Evolutionary conservation across 192 early-diverging fungal species (phyloP), one percentile per base, ranked within the genome.

Genomic region (Coemansia sp.): DNA sequence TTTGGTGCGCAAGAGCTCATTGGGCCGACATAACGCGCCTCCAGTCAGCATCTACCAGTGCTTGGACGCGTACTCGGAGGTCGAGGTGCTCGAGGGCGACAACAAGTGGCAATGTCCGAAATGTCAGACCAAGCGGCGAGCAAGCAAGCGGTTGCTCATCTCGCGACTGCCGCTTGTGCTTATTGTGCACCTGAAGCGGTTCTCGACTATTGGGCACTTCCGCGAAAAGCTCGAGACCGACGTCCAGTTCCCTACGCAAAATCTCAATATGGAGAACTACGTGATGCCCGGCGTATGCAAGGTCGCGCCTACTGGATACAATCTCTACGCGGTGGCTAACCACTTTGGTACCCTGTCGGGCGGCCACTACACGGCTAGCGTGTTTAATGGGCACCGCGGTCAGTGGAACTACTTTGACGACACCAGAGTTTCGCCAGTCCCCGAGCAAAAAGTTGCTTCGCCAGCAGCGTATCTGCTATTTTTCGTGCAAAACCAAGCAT

Each of bases 111-210:
- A 87, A 43, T 99, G 97, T 67, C 92, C 96, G 5, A 61, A 79
- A 27, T 98, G 97, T 78, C 92, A 94, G 70, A 76, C 83, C 16
- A 86, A 76, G 18, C 88, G 95, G 6, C 78, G 86, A 16, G 87
- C 95, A 4, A 89, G 87, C 20, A 99, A 99, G 74, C 83, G 80
- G 20, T 70, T 97, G 44, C 87, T 89, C 13, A 85, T 99, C 13
- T 90, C 93, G 2, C 84, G 89, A 29, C 78, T 98, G 31, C 98
- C 98, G 1, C 86, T 91, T 57, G 90, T 99, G 36, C 79, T 99
- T n/a, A 75, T 98, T 58, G 88, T 99, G 60, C 95, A 98, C 66
- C 68, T 99, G 70, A 99, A 98, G 77, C 88, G 97, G 58, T 99
- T 98, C 64, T 97, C 91, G 20, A 95, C 87, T 38, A 84, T 93